Base-by-base conservation (phyloP, 495 filamentous ascomycete species). In the Stereocaulon alpinum region DNA sequence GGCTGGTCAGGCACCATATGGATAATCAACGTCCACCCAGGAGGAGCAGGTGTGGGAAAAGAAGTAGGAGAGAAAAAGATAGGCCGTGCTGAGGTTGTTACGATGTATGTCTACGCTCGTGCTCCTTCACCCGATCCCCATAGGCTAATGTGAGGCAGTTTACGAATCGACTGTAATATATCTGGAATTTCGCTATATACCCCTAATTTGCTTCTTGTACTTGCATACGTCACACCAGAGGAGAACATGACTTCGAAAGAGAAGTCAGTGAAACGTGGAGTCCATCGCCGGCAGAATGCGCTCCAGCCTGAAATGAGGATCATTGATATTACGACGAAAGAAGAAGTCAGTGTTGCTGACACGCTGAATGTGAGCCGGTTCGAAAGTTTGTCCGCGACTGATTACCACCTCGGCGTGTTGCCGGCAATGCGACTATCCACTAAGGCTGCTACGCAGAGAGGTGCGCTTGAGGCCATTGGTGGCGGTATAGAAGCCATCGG, bases 111-210 rank as follows among this genome's bases (percentile, higher is more conserved):
- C 43, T 64, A 24, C 24, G 24, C 24, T 24, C 24, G 24, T 24
- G 12, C 18, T n/a, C 32, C 15, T 32, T 44, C 6, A 51, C 22
- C 47, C 9, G 12, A n/a, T 27, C 18, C n/a, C 44, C 20, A 4
- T 45, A 3, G 43, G 10, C 44, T 45, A 17, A 54, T 1, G 15
- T 30, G 11, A 53, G 47, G 9, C 60, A 95, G 89, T 75, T 80
- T 97, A 73, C 86, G 88, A 65, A 91, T 91, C 64, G 93, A 97
- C 76, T 96, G 94, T 74, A 88, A 92, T 63, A 87, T 98, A 77
- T 95, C 92, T 71, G 93, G 94, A 68, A 86, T 98, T 68, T 91
- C 93, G 62, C 78, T 98, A 73, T 97, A 96, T 85, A 95, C 88
- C 70, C 91, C 91, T 65, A 91, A 82, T 65, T 77, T 95, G 55